A percentile compares a stretch with the other conserved stretches of the same genome.
Evolutionary conservation across 495 filamentous ascomycete genomes (phyloP).

Genomic region (Podospora pseudopauciseta): DNA sequence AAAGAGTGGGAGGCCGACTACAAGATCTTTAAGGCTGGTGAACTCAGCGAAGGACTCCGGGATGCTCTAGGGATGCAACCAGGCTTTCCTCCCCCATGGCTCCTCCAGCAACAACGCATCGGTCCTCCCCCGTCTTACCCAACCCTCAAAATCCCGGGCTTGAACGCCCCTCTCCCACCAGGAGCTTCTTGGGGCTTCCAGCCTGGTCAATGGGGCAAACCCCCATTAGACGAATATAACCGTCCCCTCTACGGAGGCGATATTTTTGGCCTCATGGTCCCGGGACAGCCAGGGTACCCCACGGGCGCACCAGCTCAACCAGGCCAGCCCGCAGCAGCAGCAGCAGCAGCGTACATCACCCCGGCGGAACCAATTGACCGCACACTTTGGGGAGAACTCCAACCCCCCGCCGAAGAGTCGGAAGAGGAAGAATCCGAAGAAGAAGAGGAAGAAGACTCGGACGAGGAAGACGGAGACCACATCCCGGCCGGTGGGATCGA

Average conservation of each 20-base stretch:
- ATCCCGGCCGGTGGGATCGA: conserved; percentile 58
- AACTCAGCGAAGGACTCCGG: conserved; percentile 83
- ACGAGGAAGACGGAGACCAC: conserved; percentile 58
- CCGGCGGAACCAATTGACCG: conserved; percentile 81
- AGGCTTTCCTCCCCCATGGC: conserved; percentile 91
- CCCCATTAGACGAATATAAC: conserved; percentile 88
- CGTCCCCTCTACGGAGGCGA: conserved; percentile 88
- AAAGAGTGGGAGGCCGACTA: conserved; percentile 98
- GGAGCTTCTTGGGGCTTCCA: conserved; percentile 95
- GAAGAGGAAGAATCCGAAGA: conserved; percentile 73
- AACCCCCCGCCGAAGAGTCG: conserved; percentile 73
- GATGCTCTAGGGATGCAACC: conserved; percentile 93
- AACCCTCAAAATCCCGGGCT: conserved; percentile 83
- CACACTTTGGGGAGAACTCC: conserved; percentile 91
- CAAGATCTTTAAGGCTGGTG: conserved; percentile 81
- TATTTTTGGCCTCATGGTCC: conserved; percentile 78
- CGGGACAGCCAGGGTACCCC: conserved; percentile 46
- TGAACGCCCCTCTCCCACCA: conserved; percentile 92
- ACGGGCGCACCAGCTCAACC: conserved; percentile 16
- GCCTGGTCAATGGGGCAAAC: conserved; percentile 93
- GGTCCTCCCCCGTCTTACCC: conserved; percentile 93
- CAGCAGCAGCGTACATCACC: conserved; percentile 32
- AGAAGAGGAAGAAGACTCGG: conserved; percentile 61
- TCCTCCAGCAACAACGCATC: conserved; percentile 92
- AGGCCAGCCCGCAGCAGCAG: conserved; percentile 34